phyloP scores from a whole-genome alignment of 2,329 filamentous ascomycete species.

The Colletotrichum godetiae region DNA sequence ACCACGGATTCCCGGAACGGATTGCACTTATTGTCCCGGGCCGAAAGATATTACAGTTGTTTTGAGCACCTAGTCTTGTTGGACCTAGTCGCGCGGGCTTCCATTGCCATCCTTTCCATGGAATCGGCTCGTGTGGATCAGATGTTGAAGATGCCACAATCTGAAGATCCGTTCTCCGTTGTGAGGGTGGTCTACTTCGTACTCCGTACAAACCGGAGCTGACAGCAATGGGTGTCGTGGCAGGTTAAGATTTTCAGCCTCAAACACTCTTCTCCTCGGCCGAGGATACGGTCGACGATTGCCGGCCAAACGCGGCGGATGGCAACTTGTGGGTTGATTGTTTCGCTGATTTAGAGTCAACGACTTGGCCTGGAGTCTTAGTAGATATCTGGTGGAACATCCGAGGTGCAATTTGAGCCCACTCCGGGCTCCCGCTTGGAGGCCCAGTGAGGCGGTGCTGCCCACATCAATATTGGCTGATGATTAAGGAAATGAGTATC shows the following conservation, averaged over 20 bases:
- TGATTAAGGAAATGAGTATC: not conserved
- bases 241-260: not conserved
- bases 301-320: not conserved
- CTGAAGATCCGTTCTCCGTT: not conserved
- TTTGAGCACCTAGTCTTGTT: not conserved
- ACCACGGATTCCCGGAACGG: too few species aligned
- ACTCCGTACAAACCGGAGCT: not conserved
- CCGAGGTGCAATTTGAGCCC: not conserved
- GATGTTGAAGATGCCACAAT: not conserved
- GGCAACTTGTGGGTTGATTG: not conserved
- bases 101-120: not conserved
- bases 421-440: not conserved
- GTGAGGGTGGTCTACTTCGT: not conserved
- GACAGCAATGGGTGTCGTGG: not conserved
- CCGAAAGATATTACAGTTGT: not conserved
- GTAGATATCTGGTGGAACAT: not conserved
- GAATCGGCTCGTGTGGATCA: not conserved
- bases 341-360: not conserved
- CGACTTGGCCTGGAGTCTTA: not conserved
- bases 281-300: not conserved
- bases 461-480: constrained; percentile 15
- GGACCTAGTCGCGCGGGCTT: not conserved
- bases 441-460: constrained; percentile 26
- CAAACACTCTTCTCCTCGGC: not conserved
- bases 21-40: not conserved